Conservation (phyloP, 2,329 filamentous ascomycete species). For the Knoxdaviesia proteae region DNA sequence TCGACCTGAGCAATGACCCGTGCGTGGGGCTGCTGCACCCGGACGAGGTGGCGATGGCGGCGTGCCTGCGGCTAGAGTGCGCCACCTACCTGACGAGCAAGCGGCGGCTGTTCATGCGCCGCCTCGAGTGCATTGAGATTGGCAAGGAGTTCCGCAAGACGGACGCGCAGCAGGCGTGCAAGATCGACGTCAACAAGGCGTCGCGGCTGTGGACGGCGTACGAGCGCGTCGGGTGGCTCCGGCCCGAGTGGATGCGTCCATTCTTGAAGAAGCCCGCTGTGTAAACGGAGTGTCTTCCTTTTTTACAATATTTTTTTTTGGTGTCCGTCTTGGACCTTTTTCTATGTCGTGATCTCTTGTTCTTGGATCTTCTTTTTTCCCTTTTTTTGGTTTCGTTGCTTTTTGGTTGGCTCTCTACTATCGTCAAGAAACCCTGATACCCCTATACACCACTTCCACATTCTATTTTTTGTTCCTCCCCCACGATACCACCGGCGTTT, state of each 20-base stretch:
- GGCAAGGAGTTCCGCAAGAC: slow-evolving; percentile 86
- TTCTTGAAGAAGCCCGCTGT: slow-evolving; percentile 10
- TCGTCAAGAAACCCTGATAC: no score
- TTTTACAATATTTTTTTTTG: slow-evolving; percentile 2
- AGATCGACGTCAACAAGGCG: slow-evolving; percentile 95
- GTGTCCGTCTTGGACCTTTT: no score
- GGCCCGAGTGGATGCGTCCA: slow-evolving; percentile 22
- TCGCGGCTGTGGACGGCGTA: slow-evolving; percentile 83
- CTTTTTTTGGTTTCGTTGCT: slow-evolving; percentile 3
- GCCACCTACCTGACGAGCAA: slow-evolving; percentile 85
- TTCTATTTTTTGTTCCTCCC: no score
- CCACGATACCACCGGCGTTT: not conserved
- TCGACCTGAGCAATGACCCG: slow-evolving; percentile 56
- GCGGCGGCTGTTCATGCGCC: slow-evolving; percentile 67
- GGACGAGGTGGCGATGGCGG: slow-evolving; percentile 57
- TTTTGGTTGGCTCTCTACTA: not conserved
- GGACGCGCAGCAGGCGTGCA: slow-evolving; percentile 87
- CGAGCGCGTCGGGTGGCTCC: slow-evolving; percentile 70
- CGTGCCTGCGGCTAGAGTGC: slow-evolving; percentile 62
- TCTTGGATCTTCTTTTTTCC: not conserved
- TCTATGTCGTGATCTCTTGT: not conserved
- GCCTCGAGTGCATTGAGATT: slow-evolving; percentile 43
- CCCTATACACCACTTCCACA: no score
- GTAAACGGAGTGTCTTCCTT: slow-evolving; percentile 2
- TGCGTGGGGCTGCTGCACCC: slow-evolving; percentile 51